Evolutionary conservation across 345 rosid genomes (phyloP), one percentile per base, ranked within the genome.

Genomic region (Mercurialis annua): DNA sequence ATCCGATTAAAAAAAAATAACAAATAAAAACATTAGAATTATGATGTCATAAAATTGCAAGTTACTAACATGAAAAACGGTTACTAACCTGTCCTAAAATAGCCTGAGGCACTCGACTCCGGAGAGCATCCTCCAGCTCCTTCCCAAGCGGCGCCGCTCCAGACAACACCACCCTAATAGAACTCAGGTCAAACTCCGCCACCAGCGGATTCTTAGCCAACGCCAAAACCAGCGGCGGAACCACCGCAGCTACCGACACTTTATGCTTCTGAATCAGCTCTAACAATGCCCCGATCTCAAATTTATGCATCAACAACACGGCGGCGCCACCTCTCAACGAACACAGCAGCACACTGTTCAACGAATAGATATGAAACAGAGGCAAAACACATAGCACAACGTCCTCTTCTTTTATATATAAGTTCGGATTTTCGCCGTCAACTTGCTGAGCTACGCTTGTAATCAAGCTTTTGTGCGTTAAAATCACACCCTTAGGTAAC

Each of bases 141-240:
- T 86, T 90, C 30, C 96, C 97, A 23, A 93, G 81, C 29, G 98
- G 98, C 2, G 98, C 97, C 0, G 98, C 98, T 59, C 98, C 98
- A 0, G 98, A 93, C 10, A 88, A 87, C 74, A 93, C 88, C 72
- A 87, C 57, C 67, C 96, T 71, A 5, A 90, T 83, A 9, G 97
- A 88, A 42, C 84, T 78, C 20, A 93, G 83, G 59, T 93, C 96
- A 64, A 56, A 89, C 18, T 80, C 74, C 26, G 73, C 89, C 43
- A 86, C 96, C 59, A 81, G 33, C 0, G 96, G 87, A 56, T 85
- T 88, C 82, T 90, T 90, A 1, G 97, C 96, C 2, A 90, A 66
- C 9, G 96, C 90, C 61, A 93, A 71, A 23, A 93, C 97, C 30
- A 90, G 69, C 14, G 98, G 98, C 4, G 98, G 98, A 59, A 93